A percentile compares a stretch with the other conserved stretches of the same genome.
Conservation (phyloP, 2,329 filamentous ascomycete species). For the Pseudogymnoascus sp. region DNA sequence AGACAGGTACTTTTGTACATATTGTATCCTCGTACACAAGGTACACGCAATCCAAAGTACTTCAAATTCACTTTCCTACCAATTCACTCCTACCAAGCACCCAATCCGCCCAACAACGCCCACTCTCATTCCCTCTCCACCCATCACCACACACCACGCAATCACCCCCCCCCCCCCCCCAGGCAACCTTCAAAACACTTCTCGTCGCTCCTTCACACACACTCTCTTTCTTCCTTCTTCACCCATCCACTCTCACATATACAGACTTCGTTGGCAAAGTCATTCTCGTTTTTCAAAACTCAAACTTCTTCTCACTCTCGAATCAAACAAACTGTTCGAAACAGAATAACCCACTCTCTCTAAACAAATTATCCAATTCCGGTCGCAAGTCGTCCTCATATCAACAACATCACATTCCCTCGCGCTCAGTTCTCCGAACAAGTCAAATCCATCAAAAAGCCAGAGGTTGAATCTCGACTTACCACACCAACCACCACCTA, state of each 20-base stretch:
- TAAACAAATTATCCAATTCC: not conserved
- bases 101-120: no score
- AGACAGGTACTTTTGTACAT: no score
- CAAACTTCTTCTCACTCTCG: not conserved
- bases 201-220: not conserved
- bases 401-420: not conserved
- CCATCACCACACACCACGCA: no score
- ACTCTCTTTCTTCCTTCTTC: not conserved
- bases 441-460: not conserved
- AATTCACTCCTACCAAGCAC: no score
- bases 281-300: constrained; percentile 3
- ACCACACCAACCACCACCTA: no score
- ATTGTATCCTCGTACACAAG: no score
- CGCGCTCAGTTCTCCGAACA: not conserved
- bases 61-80: no score
- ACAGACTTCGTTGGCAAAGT: constrained; percentile 7
- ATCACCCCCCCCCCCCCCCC: constrained; percentile 8
- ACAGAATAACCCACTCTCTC: not conserved
- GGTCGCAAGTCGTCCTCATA: not conserved
- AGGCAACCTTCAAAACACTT: not conserved
- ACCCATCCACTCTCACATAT: not conserved
- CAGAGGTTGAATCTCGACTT: not conserved
- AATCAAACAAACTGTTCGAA: not conserved
- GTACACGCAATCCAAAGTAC: no score
- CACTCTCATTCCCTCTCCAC: no score